Base-by-base conservation (phyloP, 1,284 basidiomycete species). In the Malassezia obtusa region DNA sequence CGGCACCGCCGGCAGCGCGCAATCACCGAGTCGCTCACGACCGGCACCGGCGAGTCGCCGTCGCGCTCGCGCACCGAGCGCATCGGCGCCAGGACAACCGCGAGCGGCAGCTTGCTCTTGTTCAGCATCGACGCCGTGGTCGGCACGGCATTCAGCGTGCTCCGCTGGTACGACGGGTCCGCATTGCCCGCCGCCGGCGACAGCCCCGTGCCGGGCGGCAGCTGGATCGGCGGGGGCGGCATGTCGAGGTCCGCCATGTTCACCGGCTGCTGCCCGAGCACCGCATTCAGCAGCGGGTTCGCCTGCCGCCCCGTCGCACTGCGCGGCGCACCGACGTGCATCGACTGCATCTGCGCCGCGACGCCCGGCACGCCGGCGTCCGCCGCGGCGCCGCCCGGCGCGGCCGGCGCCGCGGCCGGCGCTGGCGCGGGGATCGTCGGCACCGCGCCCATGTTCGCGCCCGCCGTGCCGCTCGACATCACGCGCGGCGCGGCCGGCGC, bases 1-100 rank as follows among this genome's bases (percentile, higher is more conserved):
- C 94, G 82, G 80, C 94, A 98, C 35, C 92, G 83, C 59, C 94
- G 82, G 77, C 94, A 98, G 40, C 94, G 86, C 41, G 94, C 92
- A 67, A 98, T 98, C 43, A 98, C 87, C 0, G 87, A 89, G 75
- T 98, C 94, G 1, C 86, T 82, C 2, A 95, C 83, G 32, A 95
- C 81, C 11, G 90, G 89, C 12, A 95, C 89, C 0, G 82, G 79
- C 46, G 83, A 82, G 44, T 89, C 84, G 37, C 69, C 66, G 39
- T 67, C 64, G 21, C 59, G 67, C 62, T 61, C 68, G 21, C 83
- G 77, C 57, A 89, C 76, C 1, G 86, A 84, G 38, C 91, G 84
- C 76, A 96, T 92, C 0, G 94, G 94, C 0, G 89, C 89, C 65
- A 96, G 80, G 56, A 98, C 79, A 57, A 98, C 80, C 1, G 85